Evolutionary conservation across 78 protist species (phyloP).

Genomic region (Capsaspora owczarzaki): DNA sequence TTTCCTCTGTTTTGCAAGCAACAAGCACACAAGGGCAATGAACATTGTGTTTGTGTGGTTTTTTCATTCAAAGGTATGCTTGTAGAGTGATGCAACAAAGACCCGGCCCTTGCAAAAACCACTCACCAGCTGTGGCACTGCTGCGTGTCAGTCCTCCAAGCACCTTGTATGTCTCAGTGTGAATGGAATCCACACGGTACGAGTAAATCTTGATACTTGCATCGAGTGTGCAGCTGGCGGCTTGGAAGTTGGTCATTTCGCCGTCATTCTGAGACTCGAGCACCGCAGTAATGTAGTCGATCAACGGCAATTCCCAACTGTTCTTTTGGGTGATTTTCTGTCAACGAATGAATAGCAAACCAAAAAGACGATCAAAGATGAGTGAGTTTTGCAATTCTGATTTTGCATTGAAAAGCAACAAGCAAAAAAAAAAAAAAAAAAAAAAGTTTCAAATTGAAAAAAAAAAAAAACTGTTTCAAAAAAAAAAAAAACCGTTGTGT

Average conservation of each 20-base stretch:
- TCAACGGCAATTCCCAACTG: slow-evolving; percentile 75
- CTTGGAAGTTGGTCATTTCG: slow-evolving; percentile 70
- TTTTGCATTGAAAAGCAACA: background rate
- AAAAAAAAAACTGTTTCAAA: background rate
- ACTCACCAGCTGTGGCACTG: too few relatives aligned
- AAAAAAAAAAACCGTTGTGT: background rate
- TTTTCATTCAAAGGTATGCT: too few relatives aligned
- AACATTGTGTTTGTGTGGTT: too few relatives aligned
- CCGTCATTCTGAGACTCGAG: slow-evolving; percentile 28
- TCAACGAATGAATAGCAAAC: background rate
- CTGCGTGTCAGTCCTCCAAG: slow-evolving; percentile 67
- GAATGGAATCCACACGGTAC: slow-evolving; percentile 84
- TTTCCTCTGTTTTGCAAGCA: too few relatives aligned
- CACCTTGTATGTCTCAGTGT: slow-evolving; percentile 55
- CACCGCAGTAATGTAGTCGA: slow-evolving; percentile 72
- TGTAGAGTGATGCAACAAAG: too few relatives aligned
- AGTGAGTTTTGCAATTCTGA: background rate
- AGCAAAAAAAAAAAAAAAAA: background rate
- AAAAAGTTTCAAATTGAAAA: background rate
- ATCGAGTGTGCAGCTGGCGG: slow-evolving; percentile 83
- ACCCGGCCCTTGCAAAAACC: too few relatives aligned
- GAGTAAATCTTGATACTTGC: slow-evolving; percentile 86
- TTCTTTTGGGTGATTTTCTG: slow-evolving; percentile 87
- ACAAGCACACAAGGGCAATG: too few relatives aligned
- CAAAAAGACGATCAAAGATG: background rate